Evolutionary conservation across 1,284 basidiomycete species (phyloP).

Genomic region (Apiotrichum sp.): DNA sequence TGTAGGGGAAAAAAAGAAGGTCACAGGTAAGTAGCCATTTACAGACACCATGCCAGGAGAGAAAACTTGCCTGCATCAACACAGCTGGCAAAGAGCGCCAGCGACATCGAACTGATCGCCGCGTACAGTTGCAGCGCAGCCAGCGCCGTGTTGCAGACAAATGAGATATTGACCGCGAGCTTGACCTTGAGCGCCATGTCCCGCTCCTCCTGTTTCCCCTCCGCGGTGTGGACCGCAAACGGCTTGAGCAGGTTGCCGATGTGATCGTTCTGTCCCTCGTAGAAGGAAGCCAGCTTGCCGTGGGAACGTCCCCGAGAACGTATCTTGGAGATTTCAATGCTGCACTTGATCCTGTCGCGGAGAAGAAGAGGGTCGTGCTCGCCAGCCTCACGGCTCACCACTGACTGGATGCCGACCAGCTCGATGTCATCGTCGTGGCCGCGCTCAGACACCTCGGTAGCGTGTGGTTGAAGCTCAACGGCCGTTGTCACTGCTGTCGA

Average conservation of each 20-base stretch:
- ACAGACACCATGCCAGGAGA: not conserved
- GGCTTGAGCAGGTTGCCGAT: constrained; percentile 79
- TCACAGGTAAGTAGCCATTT: not conserved
- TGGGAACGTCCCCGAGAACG: constrained; percentile 8
- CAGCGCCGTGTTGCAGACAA: constrained; percentile 67
- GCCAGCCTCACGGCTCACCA: constrained; percentile 38
- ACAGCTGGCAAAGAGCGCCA: constrained; percentile 82
- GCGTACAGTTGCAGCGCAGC: constrained; percentile 57
- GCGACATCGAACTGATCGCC: constrained; percentile 73
- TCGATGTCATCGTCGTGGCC: constrained; percentile 28
- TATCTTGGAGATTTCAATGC: constrained; percentile 41
- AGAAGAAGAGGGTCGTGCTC: constrained; percentile 48
- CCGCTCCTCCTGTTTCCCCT: constrained; percentile 29
- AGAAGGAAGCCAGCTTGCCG: constrained; percentile 54
- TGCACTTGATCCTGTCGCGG: constrained; percentile 42
- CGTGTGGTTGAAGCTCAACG: not conserved
- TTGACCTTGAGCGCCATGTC: constrained; percentile 59
- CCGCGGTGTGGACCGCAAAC: constrained; percentile 58
- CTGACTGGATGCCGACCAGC: constrained; percentile 27
- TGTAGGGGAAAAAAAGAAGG: not conserved
- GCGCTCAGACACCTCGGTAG: not conserved
- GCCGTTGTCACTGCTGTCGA: not conserved
- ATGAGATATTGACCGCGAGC: constrained; percentile 78
- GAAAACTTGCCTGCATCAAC: constrained; percentile 61
- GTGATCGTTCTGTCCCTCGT: constrained; percentile 78